Evolutionary conservation across 305 asterid genomes (phyloP).

Genomic region (Fraxinus albicans): DNA sequence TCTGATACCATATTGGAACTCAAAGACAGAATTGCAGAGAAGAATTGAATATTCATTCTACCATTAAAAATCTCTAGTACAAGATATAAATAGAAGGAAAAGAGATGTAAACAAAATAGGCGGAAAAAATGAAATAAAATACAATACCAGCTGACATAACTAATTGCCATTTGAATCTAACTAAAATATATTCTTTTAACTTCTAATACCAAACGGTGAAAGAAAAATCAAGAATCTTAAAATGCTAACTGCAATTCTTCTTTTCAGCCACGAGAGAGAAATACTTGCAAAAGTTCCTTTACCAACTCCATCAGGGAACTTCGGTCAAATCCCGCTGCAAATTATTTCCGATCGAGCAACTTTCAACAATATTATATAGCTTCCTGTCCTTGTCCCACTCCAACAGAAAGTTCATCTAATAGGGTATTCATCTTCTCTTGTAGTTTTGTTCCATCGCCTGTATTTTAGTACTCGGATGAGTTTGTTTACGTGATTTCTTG

Average conservation of each 20-base stretch:
- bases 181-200: too few relatives aligned
- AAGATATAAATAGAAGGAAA: too few relatives aligned
- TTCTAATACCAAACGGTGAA: too few relatives aligned
- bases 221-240: background rate
- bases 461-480: background rate
- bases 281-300: constrained; percentile 26
- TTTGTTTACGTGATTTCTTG: background rate
- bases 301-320: constrained; percentile 43
- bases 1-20: too few relatives aligned
- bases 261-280: constrained; percentile 32
- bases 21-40: too few relatives aligned
- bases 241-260: background rate
- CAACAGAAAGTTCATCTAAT: constrained; percentile 20
- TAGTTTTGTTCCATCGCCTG: background rate
- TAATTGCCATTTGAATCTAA: too few relatives aligned
- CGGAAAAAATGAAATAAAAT: too few relatives aligned
- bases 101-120: too few relatives aligned
- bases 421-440: constrained; percentile 26
- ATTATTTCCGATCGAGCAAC: constrained; percentile 27
- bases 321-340: background rate
- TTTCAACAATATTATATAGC: constrained; percentile 19
- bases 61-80: too few relatives aligned
- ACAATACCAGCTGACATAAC: too few relatives aligned
- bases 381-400: constrained; percentile 26
- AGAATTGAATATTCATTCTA: too few relatives aligned